phyloP scores from a whole-genome alignment of 2,329 filamentous ascomycete species.

The Aureobasidium sp. region DNA sequence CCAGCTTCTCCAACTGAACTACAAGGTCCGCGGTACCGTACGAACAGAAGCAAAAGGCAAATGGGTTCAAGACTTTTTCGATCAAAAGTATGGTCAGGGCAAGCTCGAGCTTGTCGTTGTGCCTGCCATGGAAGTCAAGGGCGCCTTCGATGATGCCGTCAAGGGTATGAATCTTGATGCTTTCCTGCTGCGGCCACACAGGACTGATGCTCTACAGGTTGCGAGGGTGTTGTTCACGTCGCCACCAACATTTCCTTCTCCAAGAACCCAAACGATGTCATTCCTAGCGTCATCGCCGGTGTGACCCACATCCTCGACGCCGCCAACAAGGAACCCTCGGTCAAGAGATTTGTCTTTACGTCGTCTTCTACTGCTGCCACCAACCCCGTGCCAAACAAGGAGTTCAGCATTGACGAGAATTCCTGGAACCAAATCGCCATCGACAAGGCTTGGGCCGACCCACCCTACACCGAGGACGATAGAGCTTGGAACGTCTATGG shows the following conservation, averaged over 20 bases:
- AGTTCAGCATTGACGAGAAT: conserved; percentile 29
- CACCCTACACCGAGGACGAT: conserved; percentile 24
- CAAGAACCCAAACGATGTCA: conserved; percentile 36
- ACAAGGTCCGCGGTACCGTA: conserved; percentile 26
- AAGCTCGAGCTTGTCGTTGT: conserved; percentile 36
- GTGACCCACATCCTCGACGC: conserved; percentile 36
- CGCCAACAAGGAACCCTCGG: conserved; percentile 33
- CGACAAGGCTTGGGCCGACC: conserved; percentile 29
- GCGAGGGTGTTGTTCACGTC: conserved; percentile 40
- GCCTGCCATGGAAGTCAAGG: conserved; percentile 31
- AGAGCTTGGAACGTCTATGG: conserved; percentile 33
- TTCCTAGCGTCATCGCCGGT: conserved; percentile 34
- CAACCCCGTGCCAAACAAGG: conserved; percentile 30
- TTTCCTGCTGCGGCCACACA: not conserved
- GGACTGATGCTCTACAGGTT: conserved; percentile 24
- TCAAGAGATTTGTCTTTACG: conserved; percentile 41
- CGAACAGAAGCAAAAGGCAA: conserved; percentile 22
- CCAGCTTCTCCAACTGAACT: conserved; percentile 24
- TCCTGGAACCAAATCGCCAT: conserved; percentile 35
- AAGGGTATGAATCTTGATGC: conserved; percentile 24
- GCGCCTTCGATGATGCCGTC: conserved; percentile 36
- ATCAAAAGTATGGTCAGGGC: conserved; percentile 23
- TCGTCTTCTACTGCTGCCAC: conserved; percentile 34
- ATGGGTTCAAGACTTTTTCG: conserved; percentile 22
- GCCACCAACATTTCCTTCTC: conserved; percentile 38